Evolutionary conservation across 306 rosid species (phyloP).

Genomic region (Begonia loranthoides): DNA sequence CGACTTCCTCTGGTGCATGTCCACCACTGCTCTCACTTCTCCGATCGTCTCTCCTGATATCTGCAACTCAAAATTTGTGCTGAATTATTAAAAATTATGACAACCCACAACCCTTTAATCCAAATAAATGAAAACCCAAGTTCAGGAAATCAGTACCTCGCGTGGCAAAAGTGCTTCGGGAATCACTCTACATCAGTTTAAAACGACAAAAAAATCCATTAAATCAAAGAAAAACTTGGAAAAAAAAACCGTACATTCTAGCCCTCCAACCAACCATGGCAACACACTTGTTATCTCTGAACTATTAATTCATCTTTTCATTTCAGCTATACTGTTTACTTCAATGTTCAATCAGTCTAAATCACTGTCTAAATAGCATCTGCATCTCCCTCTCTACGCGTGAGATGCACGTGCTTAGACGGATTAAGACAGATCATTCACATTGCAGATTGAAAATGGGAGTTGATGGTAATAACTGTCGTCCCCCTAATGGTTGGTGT

Average conservation of each 20-base stretch:
- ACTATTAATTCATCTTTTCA: no score
- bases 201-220: slow-evolving; percentile 1
- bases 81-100: slow-evolving; percentile 11
- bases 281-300: neutral
- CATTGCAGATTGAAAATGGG: no score
- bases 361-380: neutral
- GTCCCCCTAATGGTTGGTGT: no score
- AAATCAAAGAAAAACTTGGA: neutral
- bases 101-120: no score
- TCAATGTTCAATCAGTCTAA: neutral
- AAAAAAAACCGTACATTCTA: neutral
- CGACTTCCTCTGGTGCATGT: slow-evolving; percentile 62
- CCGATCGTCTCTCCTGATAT: slow-evolving; percentile 48
- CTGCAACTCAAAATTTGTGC: slow-evolving; percentile 14
- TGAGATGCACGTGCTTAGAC: no score
- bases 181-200: slow-evolving; percentile 51
- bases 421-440: no score
- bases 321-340: no score
- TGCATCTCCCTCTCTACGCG: no score
- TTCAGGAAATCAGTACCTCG: slow-evolving; percentile 25
- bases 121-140: neutral
- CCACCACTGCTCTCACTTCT: slow-evolving; percentile 38
- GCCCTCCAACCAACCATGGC: neutral
- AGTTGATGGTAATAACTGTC: no score
- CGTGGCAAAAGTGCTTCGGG: slow-evolving; percentile 41